Conservation (phyloP, 139 green algal genomes). For the Haematococcus lacustris region DNA sequence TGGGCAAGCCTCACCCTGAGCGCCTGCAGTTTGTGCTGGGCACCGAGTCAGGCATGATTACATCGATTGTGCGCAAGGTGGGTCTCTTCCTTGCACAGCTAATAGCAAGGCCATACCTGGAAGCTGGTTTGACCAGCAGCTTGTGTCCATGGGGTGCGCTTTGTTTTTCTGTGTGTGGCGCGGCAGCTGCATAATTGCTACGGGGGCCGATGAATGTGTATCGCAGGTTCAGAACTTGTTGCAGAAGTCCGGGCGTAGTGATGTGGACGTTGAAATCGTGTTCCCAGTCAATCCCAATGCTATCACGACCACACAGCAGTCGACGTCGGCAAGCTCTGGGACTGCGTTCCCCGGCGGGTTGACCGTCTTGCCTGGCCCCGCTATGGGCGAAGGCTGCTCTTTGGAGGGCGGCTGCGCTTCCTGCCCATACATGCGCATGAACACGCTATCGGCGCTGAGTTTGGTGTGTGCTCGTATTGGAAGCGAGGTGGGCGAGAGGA, state of each 20-base stretch:
- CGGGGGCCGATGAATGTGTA: no score
- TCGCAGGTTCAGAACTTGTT: constrained; percentile 60
- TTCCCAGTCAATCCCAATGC: constrained; percentile 79
- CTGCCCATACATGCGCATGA: constrained; percentile 99
- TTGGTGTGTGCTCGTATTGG: constrained; percentile 35
- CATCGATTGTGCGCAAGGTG: constrained; percentile 86
- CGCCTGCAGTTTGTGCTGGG: constrained; percentile 90
- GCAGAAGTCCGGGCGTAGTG: constrained; percentile 24
- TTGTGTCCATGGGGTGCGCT: no score
- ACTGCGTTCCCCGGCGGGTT: constrained; percentile 56
- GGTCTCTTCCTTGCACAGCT: no score
- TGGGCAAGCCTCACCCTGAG: constrained; percentile 55
- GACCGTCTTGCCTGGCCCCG: constrained; percentile 55
- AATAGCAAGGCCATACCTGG: no score
- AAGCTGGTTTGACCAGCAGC: no score
- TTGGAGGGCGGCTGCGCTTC: constrained; percentile 88
- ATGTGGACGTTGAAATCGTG: constrained; percentile 91
- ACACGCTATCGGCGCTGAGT: constrained; percentile 60
- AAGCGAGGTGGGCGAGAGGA: constrained; percentile 37
- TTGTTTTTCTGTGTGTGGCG: no score
- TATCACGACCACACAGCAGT: constrained; percentile 61
- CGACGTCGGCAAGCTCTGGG: not conserved
- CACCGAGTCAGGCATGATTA: constrained; percentile 97
- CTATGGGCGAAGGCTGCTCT: constrained; percentile 85
- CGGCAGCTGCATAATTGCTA: no score